Percentiles rank a stretch among this genome's conserved stretches.
Conservation (phyloP, 2,329 filamentous ascomycete species). For the Camillea tinctor region DNA sequence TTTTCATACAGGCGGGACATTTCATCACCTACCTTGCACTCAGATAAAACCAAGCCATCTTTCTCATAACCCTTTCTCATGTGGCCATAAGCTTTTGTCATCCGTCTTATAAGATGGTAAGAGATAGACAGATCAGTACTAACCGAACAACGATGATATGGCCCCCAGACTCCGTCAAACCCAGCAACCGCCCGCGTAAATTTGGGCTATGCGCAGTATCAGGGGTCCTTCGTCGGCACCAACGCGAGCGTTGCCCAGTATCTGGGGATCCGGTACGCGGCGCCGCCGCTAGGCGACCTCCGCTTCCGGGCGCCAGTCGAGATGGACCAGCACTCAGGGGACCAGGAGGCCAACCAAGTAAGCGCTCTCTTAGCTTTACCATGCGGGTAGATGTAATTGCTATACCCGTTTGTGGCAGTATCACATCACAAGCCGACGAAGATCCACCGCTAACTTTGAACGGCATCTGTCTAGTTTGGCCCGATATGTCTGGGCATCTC, state of each 20-base stretch:
- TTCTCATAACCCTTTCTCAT: neutral
- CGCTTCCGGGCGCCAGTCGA: slow-evolving; percentile 50
- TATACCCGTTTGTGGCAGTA: too few species aligned
- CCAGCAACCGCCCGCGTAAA: slow-evolving; percentile 31
- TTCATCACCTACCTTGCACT: too few species aligned
- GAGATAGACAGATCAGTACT: neutral
- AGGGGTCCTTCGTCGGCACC: slow-evolving; percentile 36
- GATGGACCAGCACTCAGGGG: slow-evolving; percentile 34
- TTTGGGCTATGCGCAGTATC: slow-evolving; percentile 46
- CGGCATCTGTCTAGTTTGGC: slow-evolving; percentile 37
- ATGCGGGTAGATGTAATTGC: neutral
- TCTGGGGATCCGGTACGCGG: slow-evolving; percentile 51
- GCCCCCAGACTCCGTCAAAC: slow-evolving; percentile 13
- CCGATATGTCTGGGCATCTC: slow-evolving; percentile 44
- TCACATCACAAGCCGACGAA: too few species aligned
- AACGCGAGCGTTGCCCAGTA: slow-evolving; percentile 42
- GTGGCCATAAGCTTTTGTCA: neutral
- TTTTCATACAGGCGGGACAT: too few species aligned
- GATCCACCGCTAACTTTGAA: too few species aligned
- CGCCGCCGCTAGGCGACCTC: slow-evolving; percentile 48
- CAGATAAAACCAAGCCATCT: neutral
- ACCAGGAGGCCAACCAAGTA: slow-evolving; percentile 38
- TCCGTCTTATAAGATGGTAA: neutral
- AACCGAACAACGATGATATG: neutral
- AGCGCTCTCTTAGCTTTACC: neutral